Conservation (phyloP, 331 rosid genomes). For the Rhamnella rubrinervis region DNA sequence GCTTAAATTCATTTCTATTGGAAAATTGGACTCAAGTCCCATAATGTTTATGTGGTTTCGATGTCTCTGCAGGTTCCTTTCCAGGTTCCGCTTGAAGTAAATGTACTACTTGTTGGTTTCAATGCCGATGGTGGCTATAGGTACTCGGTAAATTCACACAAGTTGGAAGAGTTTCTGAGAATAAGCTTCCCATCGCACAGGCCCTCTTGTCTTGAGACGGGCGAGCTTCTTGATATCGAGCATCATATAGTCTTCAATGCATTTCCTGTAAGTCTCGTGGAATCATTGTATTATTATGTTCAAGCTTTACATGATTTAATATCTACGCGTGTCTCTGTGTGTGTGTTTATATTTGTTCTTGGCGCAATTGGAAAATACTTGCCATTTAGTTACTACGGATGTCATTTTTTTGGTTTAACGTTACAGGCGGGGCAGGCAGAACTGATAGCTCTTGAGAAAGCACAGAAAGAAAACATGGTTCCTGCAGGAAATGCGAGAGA, state of each 20-base stretch:
- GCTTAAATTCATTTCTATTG: background rate
- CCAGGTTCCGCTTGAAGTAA: slow-evolving; percentile 95
- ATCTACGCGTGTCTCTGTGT: background rate
- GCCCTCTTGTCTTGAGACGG: slow-evolving; percentile 88
- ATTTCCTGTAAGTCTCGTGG: slow-evolving; percentile 58
- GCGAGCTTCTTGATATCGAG: slow-evolving; percentile 85
- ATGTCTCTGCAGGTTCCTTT: slow-evolving; percentile 69
- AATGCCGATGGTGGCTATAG: slow-evolving; percentile 82
- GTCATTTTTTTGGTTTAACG: slow-evolving; percentile 1
- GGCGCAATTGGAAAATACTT: background rate
- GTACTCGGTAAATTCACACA: slow-evolving; percentile 55
- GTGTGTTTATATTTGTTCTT: background rate
- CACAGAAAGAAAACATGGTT: slow-evolving; percentile 78
- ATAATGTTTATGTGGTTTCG: background rate
- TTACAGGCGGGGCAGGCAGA: slow-evolving; percentile 88
- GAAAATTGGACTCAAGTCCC: background rate
- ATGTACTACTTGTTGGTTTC: slow-evolving; percentile 80
- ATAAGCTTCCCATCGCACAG: slow-evolving; percentile 78
- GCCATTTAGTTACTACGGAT: background rate
- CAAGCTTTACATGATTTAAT: background rate
- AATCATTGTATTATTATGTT: background rate
- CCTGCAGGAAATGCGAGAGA: slow-evolving; percentile 87
- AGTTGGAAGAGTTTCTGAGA: slow-evolving; percentile 67
- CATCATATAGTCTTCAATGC: slow-evolving; percentile 76
- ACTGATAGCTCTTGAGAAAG: slow-evolving; percentile 82